These are phyloP conservation scores for Aureobasidium sp. DNA, from an alignment of 2,329 filamentous ascomycete species.

Conservation along the genomic window DNA sequence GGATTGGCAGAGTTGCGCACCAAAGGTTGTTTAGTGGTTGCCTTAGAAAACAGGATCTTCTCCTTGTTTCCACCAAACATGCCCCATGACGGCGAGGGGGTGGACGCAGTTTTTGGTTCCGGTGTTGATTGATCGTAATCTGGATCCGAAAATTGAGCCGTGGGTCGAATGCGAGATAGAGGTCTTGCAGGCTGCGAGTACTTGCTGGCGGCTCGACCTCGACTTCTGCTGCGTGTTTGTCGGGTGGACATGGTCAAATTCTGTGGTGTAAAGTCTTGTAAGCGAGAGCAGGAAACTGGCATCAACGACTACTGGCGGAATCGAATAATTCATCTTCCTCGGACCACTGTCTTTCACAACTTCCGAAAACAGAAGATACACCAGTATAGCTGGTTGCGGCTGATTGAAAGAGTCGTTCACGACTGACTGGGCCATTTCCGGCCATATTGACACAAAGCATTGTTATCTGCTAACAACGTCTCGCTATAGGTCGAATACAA, in stretches of 20 bases:
- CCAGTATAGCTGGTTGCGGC: background rate
- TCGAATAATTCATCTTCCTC: background rate
- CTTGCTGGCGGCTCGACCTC: background rate
- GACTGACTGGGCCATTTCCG: background rate
- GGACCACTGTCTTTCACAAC: background rate
- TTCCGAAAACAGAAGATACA: background rate
- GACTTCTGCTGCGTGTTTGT: background rate
- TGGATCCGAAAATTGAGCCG: background rate
- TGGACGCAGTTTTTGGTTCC: background rate
- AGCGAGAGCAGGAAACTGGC: background rate
- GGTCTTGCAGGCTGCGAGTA: background rate
- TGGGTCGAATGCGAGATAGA: background rate
- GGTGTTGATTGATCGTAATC: background rate
- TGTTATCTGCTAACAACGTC: background rate
- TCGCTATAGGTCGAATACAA: background rate
- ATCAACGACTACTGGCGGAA: too few species aligned
- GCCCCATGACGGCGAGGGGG: background rate
- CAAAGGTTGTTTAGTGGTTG: background rate
- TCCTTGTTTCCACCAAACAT: background rate
- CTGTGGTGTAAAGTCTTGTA: background rate
- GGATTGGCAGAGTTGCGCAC: background rate
- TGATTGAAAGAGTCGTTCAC: background rate
- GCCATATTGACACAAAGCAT: background rate
- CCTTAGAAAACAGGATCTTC: background rate
- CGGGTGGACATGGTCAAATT: background rate